Conservation (phyloP, 2,329 filamentous ascomycete species). For the Penicillium sp. region DNA sequence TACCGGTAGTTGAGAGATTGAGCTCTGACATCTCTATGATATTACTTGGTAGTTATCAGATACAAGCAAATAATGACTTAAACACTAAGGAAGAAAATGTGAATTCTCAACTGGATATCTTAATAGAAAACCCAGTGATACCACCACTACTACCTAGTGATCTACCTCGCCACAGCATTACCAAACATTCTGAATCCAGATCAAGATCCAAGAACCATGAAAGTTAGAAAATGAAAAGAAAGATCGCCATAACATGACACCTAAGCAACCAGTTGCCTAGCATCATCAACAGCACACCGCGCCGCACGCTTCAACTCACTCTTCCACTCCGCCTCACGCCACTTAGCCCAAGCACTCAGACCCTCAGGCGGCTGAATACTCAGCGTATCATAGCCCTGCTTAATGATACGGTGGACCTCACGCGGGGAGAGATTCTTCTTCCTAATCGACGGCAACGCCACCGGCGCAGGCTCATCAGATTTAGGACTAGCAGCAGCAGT, state of each 20-base stretch:
- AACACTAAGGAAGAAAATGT: not conserved
- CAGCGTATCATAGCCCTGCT: constrained; percentile 92
- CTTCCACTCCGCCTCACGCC: constrained; percentile 82
- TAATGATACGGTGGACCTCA: constrained; percentile 88
- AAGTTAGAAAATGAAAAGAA: not conserved
- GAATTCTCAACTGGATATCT: constrained; percentile 10
- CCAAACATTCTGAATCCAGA: not conserved
- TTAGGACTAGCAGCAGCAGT: constrained; percentile 17
- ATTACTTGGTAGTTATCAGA: not conserved
- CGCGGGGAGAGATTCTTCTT: constrained; percentile 73
- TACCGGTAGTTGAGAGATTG: not conserved
- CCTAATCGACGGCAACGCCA: constrained; percentile 33
- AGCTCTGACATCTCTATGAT: not conserved
- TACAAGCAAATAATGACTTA: not conserved
- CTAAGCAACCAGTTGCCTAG: constrained; percentile 49
- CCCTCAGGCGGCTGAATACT: constrained; percentile 88
- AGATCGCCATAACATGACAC: not conserved
- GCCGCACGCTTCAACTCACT: constrained; percentile 82
- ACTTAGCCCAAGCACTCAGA: constrained; percentile 79
- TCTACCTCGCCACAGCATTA: not conserved
- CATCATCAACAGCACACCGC: constrained; percentile 71
- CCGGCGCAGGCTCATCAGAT: constrained; percentile 23
- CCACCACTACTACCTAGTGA: not conserved
- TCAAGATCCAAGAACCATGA: not conserved
- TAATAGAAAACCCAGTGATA: not conserved